Base-by-base conservation (phyloP, 1,284 basidiomycete genomes). In the Inonotus obliquus region DNA sequence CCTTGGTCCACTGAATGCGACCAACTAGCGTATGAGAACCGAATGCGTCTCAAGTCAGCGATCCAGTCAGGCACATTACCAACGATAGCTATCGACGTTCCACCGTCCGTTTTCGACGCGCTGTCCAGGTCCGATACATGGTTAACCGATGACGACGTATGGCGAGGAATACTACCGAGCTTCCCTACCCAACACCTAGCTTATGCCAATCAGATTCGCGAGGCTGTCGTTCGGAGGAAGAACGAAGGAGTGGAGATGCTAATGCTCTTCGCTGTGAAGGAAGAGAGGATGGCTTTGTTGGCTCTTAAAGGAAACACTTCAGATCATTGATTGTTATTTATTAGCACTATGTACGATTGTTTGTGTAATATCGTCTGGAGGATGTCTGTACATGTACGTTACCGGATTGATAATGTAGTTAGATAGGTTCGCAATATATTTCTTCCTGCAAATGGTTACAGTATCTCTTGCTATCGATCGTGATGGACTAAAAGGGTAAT, bases 71-170 rank as follows among this genome's bases (percentile, higher is more conserved):
- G 83, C 1, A 74, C 55, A 19, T 41, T 89, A 57, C 87, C 87
- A 1, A 82, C 82, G n/a, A 73, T 92, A 17, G 89, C 84, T 1
- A 78, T 92, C 9, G 90, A 92, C 62, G 82, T 91, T 2, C 76
- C 84, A 0, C 69, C 78, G 0, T 57, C 73, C 10, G 79, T 84
- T 0, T 91, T 91, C 63, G 87, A 91, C 51, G 69, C 76, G 1
- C 79, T 92, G 76, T 77, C 79, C 25, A 78, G 76, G 68, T 82
- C 73, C 32, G 70, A 82, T 2, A 70, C 72, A 21, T 92, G 90
- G 90, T 72, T 91, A 27, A 80, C 79, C 1, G 87, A 89, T 63
- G 90, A 92, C 61, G 88, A 91, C 19, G 75, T 77, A 0, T 91
- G 90, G 87, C 86, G 84, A 71, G 65, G 75, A 3, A 77, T 91